Evolutionary conservation across 306 rosid genomes (phyloP).

Genomic region (Acacia crassicarpa): DNA sequence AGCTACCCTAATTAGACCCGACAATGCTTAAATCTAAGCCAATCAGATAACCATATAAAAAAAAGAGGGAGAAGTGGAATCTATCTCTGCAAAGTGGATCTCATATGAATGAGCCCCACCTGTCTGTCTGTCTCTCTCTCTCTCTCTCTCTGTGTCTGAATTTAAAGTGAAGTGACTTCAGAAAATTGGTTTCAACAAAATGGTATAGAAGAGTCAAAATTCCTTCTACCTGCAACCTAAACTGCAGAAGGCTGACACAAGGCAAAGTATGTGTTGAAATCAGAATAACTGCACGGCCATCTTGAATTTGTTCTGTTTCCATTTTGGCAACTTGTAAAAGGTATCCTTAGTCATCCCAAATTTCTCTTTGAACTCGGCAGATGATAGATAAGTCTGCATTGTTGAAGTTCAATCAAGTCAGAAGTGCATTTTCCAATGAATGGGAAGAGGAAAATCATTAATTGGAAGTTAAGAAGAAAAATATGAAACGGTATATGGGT

Average conservation of each 20-base stretch:
- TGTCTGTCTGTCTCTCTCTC: neutral
- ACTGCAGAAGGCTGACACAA: conserved; percentile 52
- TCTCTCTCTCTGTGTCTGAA: neutral
- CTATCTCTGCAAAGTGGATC: neutral
- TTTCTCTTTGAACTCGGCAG: conserved; percentile 81
- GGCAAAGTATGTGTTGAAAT: conserved; percentile 36
- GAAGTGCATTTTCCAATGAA: conserved; percentile 5
- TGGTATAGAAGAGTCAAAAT: conserved; percentile 30
- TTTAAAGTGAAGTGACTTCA: neutral
- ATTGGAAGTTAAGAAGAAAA: neutral
- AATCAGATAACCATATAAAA: neutral
- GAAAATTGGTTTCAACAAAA: neutral
- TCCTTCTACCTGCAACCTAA: conserved; percentile 50
- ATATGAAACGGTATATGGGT: neutral
- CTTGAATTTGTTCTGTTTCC: conserved; percentile 94
- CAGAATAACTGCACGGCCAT: conserved; percentile 86
- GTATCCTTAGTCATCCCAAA: conserved; percentile 79
- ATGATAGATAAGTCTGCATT: conserved; percentile 73
- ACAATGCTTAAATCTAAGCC: no score
- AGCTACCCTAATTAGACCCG: no score
- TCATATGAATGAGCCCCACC: neutral
- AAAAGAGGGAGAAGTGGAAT: neutral
- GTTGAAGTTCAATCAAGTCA: conserved; percentile 30
- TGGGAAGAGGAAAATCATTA: neutral
- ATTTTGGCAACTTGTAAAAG: conserved; percentile 82